Evolutionary conservation across 208 protist genomes (phyloP).

Genomic region (Strigomonas galati): DNA sequence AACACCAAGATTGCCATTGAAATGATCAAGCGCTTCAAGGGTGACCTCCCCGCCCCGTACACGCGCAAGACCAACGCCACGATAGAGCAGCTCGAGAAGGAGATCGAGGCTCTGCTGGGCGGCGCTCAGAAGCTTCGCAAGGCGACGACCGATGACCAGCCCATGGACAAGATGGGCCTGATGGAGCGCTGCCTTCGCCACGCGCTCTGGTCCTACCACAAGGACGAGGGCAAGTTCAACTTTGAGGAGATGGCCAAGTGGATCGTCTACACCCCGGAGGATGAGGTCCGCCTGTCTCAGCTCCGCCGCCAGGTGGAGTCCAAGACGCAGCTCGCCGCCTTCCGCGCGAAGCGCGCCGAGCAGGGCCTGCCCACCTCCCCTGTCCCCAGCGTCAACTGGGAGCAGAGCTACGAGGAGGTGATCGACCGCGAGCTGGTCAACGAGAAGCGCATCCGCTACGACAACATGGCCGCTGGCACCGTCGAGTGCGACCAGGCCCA

Average conservation of each 20-base stretch:
- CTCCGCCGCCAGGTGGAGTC: conserved; percentile 75
- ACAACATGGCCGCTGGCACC: conserved; percentile 73
- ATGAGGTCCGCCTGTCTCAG: conserved; percentile 73
- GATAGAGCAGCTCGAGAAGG: conserved; percentile 86
- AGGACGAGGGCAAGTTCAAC: conserved; percentile 85
- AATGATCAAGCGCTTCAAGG: conserved; percentile 88
- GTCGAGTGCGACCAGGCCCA: conserved; percentile 78
- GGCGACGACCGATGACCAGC: conserved; percentile 73
- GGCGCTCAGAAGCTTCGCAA: conserved; percentile 73
- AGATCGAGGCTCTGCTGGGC: conserved; percentile 88
- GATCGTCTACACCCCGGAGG: conserved; percentile 89
- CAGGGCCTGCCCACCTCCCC: conserved; percentile 57
- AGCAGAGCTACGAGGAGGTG: conserved; percentile 63
- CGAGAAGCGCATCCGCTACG: conserved; percentile 89
- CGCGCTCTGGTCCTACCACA: conserved; percentile 89
- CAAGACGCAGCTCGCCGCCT: conserved; percentile 70
- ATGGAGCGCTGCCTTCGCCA: conserved; percentile 92
- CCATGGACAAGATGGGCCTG: conserved; percentile 87
- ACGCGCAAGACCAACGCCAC: conserved; percentile 72
- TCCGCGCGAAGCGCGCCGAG: conserved; percentile 62
- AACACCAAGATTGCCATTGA: conserved; percentile 90
- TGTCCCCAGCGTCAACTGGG: conserved; percentile 76
- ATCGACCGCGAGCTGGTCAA: conserved; percentile 85
- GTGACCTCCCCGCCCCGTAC: conserved; percentile 66
- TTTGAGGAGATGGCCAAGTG: conserved; percentile 87